phyloP scores from a whole-genome alignment of 441 rosid genomes.

The Monsonia emarginata region DNA sequence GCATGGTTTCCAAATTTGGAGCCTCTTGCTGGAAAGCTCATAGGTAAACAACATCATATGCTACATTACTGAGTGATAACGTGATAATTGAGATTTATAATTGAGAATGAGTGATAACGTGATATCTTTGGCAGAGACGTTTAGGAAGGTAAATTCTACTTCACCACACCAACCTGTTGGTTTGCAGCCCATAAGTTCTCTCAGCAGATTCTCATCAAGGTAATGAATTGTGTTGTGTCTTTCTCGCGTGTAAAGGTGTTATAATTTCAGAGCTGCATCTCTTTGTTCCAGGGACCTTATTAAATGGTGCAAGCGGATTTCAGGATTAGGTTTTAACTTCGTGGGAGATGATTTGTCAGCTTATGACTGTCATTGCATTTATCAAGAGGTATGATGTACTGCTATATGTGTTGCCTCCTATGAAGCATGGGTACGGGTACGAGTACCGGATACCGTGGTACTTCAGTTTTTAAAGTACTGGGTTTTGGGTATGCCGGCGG shows the following conservation, averaged over 20 bases:
- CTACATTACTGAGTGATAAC: no score
- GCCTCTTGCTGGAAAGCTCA: conserved; percentile 49
- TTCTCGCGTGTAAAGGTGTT: conserved; percentile 2
- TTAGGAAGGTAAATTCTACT: conserved; percentile 40
- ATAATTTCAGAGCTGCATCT: conserved; percentile 13
- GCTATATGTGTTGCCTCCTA: conserved; percentile 1
- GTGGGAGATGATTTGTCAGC: conserved; percentile 33
- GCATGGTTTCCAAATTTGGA: conserved; percentile 68
- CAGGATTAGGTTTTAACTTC: conserved; percentile 27
- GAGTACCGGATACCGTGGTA: no score
- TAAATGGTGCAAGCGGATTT: conserved; percentile 90
- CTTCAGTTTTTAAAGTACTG: no score
- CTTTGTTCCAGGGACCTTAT: conserved; percentile 69
- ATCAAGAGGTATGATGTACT: conserved; percentile 54
- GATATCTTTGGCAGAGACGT: conserved; percentile 53
- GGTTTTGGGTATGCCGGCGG: no score
- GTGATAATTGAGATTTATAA: conserved; percentile 14
- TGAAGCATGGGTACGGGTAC: no score
- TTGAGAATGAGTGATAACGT: conserved; percentile 15
- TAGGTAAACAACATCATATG: conserved; percentile 42
- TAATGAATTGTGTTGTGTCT: conserved; percentile 19
- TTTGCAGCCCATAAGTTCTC: conserved; percentile 26
- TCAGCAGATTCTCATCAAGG: conserved; percentile 68
- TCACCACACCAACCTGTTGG: conserved; percentile 27
- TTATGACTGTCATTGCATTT: conserved; percentile 41